Evolutionary conservation across 2,329 filamentous ascomycete genomes (phyloP), one percentile per base, ranked within the genome.

Genomic region (Didymella segeticola): DNA sequence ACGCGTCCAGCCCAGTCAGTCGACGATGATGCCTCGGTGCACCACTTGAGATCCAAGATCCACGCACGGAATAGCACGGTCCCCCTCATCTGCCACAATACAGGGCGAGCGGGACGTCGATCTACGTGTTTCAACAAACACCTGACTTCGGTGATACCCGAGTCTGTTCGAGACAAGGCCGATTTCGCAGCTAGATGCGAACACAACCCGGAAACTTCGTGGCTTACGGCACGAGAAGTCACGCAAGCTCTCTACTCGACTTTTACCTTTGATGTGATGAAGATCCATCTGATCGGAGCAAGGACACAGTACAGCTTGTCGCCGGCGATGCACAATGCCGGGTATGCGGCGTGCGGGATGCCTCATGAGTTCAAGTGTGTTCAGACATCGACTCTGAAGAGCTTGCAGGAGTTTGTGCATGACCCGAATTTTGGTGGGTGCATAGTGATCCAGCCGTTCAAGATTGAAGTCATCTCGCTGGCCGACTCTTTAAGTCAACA

Each of bases 301-400:
- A 87, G 87, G 49, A 85, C 89, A 9, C 83, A 81, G 43, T 90
- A 89, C 75, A 91, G 87, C 68, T 72, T 92, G 50, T 91, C 89
- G 0, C 89, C 89, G 1, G 86, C 87, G 6, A 92, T 92, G 88
- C 89, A 93, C 70, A 89, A 86, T 48, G 81, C 86, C 5, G 89
- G 89, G 0, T 85, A 89, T 53, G 78, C 80, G 46, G 82, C 81
- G 20, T 85, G 85, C 60, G 89, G 89, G 0, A 84, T 92, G 69
- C 86, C 85, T 0, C 89, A 92, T 62, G 73, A 80, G 5, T 91
- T 90, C 67, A 75, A 79, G n/a, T 84, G 85, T 1, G 80, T 85
- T 51, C 87, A 89, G 43, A 86, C 86, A 5, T 75, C 80, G 15
- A 84, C 84, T 0, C 71, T 92, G 10, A 82, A 84, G 30, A 83